A percentile compares a stretch with the other conserved stretches of the same genome.
These are phyloP conservation scores for Ceratobasidium sp. DNA, from an alignment of 1,284 basidiomycete species.

Conservation along the genomic window DNA sequence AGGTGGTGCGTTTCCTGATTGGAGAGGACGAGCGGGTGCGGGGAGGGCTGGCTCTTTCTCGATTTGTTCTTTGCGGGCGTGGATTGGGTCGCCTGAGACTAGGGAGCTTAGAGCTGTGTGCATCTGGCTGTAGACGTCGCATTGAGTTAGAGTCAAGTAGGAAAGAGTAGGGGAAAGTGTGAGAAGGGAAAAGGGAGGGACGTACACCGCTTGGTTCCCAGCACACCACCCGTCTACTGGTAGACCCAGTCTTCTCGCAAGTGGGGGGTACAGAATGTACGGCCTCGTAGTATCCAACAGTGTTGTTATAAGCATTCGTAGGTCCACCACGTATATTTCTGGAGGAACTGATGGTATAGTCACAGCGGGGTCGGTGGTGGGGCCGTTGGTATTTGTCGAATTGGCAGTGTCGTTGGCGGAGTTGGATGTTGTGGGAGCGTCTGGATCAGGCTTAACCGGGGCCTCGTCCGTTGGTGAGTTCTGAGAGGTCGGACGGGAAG, in stretches of 20 bases:
- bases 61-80: constrained; percentile 11
- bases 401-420: not conserved
- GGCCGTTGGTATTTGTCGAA: too few relatives aligned
- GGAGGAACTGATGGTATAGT: not conserved
- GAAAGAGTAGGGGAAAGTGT: not conserved
- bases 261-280: constrained; percentile 12
- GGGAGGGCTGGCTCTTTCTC: constrained; percentile 1
- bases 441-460: too few relatives aligned
- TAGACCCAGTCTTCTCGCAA: constrained; percentile 13
- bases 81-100: constrained; percentile 1
- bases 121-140: constrained; percentile 12
- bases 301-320: not conserved
- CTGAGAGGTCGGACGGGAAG: not conserved
- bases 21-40: not conserved
- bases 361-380: too few relatives aligned
- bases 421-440: too few relatives aligned
- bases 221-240: constrained; percentile 34
- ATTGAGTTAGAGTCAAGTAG: not conserved
- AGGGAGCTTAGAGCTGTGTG: not conserved
- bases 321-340: constrained; percentile 6
- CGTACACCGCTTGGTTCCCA: constrained; percentile 29
- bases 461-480: too few relatives aligned
- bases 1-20: not conserved
- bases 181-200: not conserved
- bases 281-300: not conserved